These are phyloP conservation scores for Limonium bicolor DNA, from an alignment of 148 eudicot species.

Conservation along the genomic window DNA sequence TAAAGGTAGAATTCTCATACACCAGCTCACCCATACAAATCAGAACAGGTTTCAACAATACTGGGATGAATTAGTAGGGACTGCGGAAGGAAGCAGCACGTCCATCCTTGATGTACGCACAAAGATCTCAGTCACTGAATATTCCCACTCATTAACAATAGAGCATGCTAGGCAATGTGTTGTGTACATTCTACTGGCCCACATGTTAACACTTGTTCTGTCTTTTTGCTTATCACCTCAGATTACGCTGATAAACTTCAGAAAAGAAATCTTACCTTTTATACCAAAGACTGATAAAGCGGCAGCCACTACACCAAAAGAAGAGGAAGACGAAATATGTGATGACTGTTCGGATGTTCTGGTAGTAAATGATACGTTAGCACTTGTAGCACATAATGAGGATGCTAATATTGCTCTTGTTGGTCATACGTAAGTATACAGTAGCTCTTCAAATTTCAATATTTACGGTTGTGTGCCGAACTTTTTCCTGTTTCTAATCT, in stretches of 20 bases:
- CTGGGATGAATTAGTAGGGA: conserved; percentile 77
- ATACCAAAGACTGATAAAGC: no score
- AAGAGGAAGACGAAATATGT: conserved; percentile 16
- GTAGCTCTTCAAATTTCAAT: no score
- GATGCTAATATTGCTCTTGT: conserved; percentile 78
- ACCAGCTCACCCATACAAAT: conserved; percentile 29
- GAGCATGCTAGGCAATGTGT: no score
- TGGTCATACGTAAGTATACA: conserved; percentile 55
- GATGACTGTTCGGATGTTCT: conserved; percentile 84
- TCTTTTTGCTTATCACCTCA: conserved; percentile 12
- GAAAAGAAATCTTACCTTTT: conserved; percentile 80
- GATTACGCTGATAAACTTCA: conserved; percentile 73
- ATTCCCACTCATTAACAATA: no score
- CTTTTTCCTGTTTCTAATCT: no score
- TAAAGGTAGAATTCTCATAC: conserved; percentile 23
- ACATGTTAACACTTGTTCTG: neutral
- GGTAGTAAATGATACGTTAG: conserved; percentile 47
- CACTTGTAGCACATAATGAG: conserved; percentile 76
- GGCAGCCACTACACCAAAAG: no score
- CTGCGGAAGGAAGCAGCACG: conserved; percentile 56
- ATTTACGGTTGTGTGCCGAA: no score
- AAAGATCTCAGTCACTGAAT: no score
- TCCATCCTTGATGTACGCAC: conserved; percentile 42
- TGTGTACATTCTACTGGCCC: no score
- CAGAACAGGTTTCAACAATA: conserved; percentile 31